Base-by-base conservation (phyloP, 176 grass and related monocot genomes). In the Tillandsia fasciculata region DNA sequence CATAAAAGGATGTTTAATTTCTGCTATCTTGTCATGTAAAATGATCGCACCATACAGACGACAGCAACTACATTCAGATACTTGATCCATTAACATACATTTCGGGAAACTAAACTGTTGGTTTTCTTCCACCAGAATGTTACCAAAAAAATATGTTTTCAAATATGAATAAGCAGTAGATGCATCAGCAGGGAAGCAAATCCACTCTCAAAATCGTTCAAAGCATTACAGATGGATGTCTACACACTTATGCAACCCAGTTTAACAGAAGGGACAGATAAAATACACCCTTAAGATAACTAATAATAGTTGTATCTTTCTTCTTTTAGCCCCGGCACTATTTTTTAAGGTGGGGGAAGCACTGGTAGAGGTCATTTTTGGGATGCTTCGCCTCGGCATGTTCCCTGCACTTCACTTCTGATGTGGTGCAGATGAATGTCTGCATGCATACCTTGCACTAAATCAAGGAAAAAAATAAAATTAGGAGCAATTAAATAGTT, bases 391-490 rank as follows among this genome's bases (percentile, higher is more conserved):
- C 95, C 77, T 99, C 95, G 0, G 95, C 95, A 20, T 99, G 95
- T 70, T 99, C 95, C 65, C 88, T 88, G 82, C 95, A 99, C 75
- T 99, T 99, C 57, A 88, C 82, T 69, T 94, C 95, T 12, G 95
- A 90, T 50, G 95, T 99, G 66, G 95, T 99, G 85, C 95, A 99
- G 66, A 99, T 99, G 77, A 99, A 99, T 8, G 95, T 94, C 85
- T 99, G 95, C 87, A 99, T 99, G 79, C 95, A 99, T 79, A 99
- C 28, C 83, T 94, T 99, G 84, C 95, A 99, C 95, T 99, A 80
- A 75, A 87, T 71, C 73, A 13, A 75, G 52, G 72, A 3, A 9
- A 63, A 71, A 64, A 2, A 12, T 50, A 0, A 10, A 8, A 64
- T 61, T 7, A 42, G 33, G 4, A 42, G 6, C 33, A 42, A 42